These are phyloP conservation scores for Trifolium pratense DNA, from an alignment of 306 rosid genomes.

Conservation along the genomic window DNA sequence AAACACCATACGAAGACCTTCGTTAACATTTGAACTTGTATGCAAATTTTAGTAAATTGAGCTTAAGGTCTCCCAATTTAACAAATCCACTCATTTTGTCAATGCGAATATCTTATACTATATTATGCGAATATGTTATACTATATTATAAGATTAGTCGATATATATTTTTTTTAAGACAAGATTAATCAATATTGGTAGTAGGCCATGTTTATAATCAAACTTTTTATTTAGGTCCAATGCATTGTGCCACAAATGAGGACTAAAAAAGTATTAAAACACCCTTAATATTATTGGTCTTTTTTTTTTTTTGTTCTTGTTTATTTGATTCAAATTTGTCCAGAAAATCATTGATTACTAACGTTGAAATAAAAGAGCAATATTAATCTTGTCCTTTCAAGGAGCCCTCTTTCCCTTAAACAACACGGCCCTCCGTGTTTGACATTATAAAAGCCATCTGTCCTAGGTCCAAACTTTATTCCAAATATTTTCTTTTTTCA, in stretches of 20 bases:
- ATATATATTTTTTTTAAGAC: no score
- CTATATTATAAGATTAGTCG: no score
- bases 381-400: constrained; percentile 26
- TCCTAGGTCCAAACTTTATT: constrained; percentile 13
- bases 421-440: constrained; percentile 26
- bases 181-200: constrained; percentile 27
- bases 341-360: constrained; percentile 36
- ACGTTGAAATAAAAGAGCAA: constrained; percentile 37
- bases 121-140: no score
- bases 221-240: constrained; percentile 55
- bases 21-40: constrained; percentile 16
- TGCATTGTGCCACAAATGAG: constrained; percentile 48
- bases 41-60: constrained; percentile 36
- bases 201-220: constrained; percentile 53
- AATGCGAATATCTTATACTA: constrained; percentile 42
- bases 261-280: constrained; percentile 31
- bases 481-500: neutral
- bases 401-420: constrained; percentile 12
- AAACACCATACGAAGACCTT: no score
- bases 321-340: constrained; percentile 22
- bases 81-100: no score
- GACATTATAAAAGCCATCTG: constrained; percentile 19
- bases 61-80: constrained; percentile 7
- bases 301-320: neutral
- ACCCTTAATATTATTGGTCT: constrained; percentile 21